Percentiles rank a stretch among this genome's conserved stretches.
Conservation (phyloP, 306 rosid species). For the Calophaca sinica region DNA sequence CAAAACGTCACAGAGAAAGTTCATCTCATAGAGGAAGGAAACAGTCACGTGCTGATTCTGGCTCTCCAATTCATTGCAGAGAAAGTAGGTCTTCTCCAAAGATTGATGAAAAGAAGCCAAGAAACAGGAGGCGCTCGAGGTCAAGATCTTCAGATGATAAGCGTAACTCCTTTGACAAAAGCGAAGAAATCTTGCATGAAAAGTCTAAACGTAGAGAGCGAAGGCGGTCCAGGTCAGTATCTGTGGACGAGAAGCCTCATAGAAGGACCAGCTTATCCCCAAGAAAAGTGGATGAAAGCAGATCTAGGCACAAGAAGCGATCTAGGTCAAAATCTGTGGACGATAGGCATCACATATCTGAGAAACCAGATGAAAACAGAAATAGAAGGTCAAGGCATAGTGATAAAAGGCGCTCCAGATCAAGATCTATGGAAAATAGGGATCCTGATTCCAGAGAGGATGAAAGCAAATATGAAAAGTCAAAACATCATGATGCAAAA, state of each 20-base stretch:
- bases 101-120: conserved; percentile 61
- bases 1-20: conserved; percentile 66
- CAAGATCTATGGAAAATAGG: conserved; percentile 73
- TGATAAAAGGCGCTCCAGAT: conserved; percentile 77
- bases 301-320: conserved; percentile 65
- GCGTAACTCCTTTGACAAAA: conserved; percentile 53
- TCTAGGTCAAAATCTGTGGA: conserved; percentile 88
- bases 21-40: conserved; percentile 74
- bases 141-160: conserved; percentile 74
- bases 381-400: conserved; percentile 58
- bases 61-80: conserved; percentile 67
- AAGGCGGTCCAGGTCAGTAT: conserved; percentile 75
- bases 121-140: conserved; percentile 76
- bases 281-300: conserved; percentile 65
- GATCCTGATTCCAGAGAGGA: conserved; percentile 57
- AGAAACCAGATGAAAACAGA: conserved; percentile 55
- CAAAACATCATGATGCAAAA: conserved; percentile 62
- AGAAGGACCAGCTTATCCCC: conserved; percentile 67
- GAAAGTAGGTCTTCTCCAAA: conserved; percentile 78
- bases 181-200: conserved; percentile 56
- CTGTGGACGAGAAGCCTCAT: conserved; percentile 67
- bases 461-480: conserved; percentile 55
- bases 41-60: conserved; percentile 61
- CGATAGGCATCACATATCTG: conserved; percentile 56
- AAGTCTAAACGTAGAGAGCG: conserved; percentile 70